Evolutionary conservation across 2,329 filamentous ascomycete genomes (phyloP).

Genomic region (Penicillium hesseltinei): DNA sequence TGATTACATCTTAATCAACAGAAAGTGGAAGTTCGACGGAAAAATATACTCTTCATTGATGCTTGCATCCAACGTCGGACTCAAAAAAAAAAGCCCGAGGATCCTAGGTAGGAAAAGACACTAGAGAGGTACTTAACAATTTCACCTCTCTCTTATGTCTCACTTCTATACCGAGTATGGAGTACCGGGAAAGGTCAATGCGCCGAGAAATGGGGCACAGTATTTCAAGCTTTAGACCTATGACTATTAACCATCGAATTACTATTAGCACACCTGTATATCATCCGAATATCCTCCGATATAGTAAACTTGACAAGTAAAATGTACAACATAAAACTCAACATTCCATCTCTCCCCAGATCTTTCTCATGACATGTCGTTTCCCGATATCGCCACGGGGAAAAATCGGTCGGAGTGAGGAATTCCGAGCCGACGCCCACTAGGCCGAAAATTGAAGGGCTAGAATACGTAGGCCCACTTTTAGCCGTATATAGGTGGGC

Average conservation of each 20-base stretch:
- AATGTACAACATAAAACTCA: neutral
- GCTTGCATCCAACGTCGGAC: neutral
- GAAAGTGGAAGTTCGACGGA: neutral
- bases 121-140: neutral
- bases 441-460: neutral
- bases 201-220: neutral
- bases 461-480: neutral
- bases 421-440: neutral
- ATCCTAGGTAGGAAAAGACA: neutral
- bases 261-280: neutral
- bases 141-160: neutral
- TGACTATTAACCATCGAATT: neutral
- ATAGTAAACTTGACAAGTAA: neutral
- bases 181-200: neutral
- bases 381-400: neutral
- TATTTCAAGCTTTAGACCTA: neutral
- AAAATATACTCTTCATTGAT: neutral
- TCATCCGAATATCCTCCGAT: neutral
- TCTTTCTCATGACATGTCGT: neutral
- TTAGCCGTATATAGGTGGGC: neutral
- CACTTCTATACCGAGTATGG: neutral
- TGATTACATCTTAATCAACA: neutral
- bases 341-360: neutral
- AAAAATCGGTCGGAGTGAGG: neutral
- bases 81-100: neutral